Percentiles rank a stretch among this genome's conserved stretches.
These are phyloP conservation scores for Gymnopus androsaceus DNA, from an alignment of 1,284 basidiomycete species.

Conservation along the genomic window DNA sequence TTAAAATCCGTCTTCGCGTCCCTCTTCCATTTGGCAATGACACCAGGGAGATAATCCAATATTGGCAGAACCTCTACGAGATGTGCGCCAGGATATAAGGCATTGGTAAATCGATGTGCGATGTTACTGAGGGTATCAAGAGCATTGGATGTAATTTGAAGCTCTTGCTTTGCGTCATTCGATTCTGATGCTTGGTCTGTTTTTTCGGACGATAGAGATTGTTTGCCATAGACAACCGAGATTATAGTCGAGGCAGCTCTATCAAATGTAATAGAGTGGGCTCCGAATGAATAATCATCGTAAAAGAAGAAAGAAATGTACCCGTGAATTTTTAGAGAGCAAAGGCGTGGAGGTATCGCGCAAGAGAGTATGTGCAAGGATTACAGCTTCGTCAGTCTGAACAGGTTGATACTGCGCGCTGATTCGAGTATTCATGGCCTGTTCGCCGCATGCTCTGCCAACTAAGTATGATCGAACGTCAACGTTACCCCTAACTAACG, in stretches of 20 bases:
- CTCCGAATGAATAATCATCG: neutral
- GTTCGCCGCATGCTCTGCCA: slow-evolving; percentile 13
- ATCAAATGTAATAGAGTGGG: neutral
- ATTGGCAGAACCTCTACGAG: slow-evolving; percentile 10
- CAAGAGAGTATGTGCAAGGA: slow-evolving; percentile 10
- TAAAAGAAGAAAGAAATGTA: neutral
- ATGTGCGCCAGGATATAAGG: slow-evolving; percentile 10
- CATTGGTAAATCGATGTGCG: slow-evolving; percentile 1
- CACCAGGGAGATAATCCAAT: slow-evolving; percentile 7
- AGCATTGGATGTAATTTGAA: neutral
- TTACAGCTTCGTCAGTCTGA: slow-evolving; percentile 9
- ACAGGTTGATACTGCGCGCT: slow-evolving; percentile 10
- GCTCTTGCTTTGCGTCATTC: neutral
- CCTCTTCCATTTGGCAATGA: slow-evolving; percentile 11
- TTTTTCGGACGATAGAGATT: slow-evolving; percentile 3
- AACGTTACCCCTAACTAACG: neutral
- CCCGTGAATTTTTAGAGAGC: slow-evolving; percentile 2
- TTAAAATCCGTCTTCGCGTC: slow-evolving; percentile 1
- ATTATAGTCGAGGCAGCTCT: slow-evolving; percentile 4
- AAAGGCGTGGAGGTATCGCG: neutral
- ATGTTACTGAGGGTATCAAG: slow-evolving; percentile 2
- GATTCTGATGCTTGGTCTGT: neutral
- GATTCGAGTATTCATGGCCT: slow-evolving; percentile 2
- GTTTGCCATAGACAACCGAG: slow-evolving; percentile 1
- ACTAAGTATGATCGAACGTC: neutral